Conservation (phyloP, 2,329 filamentous ascomycete genomes). For the Colletotrichum lupini region DNA sequence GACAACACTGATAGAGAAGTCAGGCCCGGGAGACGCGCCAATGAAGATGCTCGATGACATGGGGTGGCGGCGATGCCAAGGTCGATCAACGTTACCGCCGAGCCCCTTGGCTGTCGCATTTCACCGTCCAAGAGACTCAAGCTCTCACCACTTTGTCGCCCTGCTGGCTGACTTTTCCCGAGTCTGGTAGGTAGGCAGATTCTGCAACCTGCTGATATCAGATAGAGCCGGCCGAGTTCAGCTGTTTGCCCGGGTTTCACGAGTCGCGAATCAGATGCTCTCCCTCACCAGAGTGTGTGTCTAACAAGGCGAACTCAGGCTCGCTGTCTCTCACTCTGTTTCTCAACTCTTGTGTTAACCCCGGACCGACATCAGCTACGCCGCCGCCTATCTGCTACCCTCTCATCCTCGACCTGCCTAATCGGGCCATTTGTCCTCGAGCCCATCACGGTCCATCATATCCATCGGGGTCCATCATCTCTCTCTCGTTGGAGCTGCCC, state of each 20-base stretch:
- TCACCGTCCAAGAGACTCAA: not conserved
- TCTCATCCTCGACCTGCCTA: constrained; percentile 33
- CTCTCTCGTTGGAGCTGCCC: constrained; percentile 8
- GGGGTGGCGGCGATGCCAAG: constrained; percentile 34
- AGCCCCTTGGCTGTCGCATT: constrained; percentile 30
- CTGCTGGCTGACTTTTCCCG: not conserved
- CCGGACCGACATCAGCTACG: constrained; percentile 12
- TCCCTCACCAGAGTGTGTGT: not conserved
- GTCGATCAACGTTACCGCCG: constrained; percentile 34
- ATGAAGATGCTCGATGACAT: not conserved
- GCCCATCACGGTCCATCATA: constrained; percentile 19
- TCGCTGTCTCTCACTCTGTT: not conserved
- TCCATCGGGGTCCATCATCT: constrained; percentile 28
- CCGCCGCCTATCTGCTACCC: constrained; percentile 18
- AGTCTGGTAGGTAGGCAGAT: not conserved
- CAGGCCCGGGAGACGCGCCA: constrained; percentile 23
- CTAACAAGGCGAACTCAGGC: not conserved
- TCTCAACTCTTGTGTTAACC: not conserved
- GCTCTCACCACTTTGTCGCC: not conserved
- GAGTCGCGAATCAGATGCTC: constrained; percentile 8
- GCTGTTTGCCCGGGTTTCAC: not conserved
- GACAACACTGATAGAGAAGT: constrained; percentile 27
- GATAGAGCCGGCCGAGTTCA: not conserved
- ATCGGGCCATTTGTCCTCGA: constrained; percentile 34
- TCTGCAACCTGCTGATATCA: not conserved